Conservation (phyloP, 768 basidiomycete genomes). For the Termitomyces sp. region DNA sequence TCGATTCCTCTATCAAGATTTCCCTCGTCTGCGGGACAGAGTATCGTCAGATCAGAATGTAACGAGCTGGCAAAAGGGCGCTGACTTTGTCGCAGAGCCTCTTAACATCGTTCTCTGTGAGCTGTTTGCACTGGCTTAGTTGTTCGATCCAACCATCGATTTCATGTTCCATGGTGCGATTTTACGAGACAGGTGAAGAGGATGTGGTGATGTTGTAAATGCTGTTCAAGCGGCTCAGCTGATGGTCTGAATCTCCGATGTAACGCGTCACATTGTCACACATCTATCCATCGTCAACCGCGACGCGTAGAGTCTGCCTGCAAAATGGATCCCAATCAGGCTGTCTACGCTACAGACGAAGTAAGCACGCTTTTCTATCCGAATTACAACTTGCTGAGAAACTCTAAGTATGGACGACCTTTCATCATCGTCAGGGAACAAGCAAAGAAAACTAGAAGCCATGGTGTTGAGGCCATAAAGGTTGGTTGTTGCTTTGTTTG, state of each 20-base stretch:
- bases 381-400: slow-evolving; percentile 11
- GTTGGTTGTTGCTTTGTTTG: slow-evolving; percentile 30
- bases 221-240: slow-evolving; percentile 23
- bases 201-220: slow-evolving; percentile 24
- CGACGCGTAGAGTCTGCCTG: slow-evolving; percentile 24
- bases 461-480: slow-evolving; percentile 95
- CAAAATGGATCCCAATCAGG: slow-evolving; percentile 43
- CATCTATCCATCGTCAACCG: slow-evolving; percentile 22
- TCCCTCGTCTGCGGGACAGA: slow-evolving; percentile 73
- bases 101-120: slow-evolving; percentile 94
- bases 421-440: slow-evolving; percentile 97
- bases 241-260: slow-evolving; percentile 26
- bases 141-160: slow-evolving; percentile 97
- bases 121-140: slow-evolving; percentile 94
- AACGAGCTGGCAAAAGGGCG: slow-evolving; percentile 10
- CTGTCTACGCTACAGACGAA: slow-evolving; percentile 86
- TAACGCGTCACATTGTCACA: slow-evolving; percentile 28
- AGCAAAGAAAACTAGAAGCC: slow-evolving; percentile 83
- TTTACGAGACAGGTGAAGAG: slow-evolving; percentile 22
- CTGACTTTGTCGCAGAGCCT: slow-evolving; percentile 96
- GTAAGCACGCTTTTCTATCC: slow-evolving; percentile 27
- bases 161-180: slow-evolving; percentile 59
- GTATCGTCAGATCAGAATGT: slow-evolving; percentile 20
- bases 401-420: slow-evolving; percentile 80
- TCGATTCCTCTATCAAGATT: slow-evolving; percentile 98